Evolutionary conservation across 371 early-diverging fungal species (phyloP).

Genomic region (Zopfochytrium polystomum): DNA sequence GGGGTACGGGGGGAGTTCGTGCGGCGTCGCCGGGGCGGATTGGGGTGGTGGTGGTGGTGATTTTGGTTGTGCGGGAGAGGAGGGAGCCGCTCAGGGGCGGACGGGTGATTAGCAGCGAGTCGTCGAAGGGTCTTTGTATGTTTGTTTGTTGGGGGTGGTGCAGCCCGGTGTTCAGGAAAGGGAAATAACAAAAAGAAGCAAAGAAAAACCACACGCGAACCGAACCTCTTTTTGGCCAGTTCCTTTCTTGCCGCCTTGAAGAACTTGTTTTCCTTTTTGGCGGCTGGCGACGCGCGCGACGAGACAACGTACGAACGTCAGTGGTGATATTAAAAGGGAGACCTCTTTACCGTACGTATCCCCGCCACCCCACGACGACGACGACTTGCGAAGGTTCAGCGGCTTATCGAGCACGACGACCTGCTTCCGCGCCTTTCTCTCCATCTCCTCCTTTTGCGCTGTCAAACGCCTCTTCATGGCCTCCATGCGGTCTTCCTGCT

Average conservation of each 20-base stretch:
- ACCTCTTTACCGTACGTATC: slow-evolving; percentile 1
- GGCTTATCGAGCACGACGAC: neutral
- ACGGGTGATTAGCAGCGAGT: no score
- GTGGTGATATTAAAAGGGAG: neutral
- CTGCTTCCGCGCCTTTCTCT: neutral
- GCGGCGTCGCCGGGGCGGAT: no score
- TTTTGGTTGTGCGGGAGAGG: no score
- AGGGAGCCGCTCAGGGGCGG: no score
- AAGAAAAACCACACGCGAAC: no score
- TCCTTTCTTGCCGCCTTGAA: slow-evolving; percentile 4
- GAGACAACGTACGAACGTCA: neutral
- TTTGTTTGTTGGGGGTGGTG: no score
- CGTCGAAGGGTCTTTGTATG: no score
- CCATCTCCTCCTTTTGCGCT: neutral
- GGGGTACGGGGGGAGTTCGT: no score
- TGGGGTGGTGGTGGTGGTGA: no score
- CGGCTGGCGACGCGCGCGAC: neutral
- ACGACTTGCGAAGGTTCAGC: neutral
- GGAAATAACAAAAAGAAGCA: no score
- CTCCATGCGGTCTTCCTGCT: neutral
- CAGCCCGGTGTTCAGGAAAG: no score
- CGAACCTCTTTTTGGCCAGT: no score
- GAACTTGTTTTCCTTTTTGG: slow-evolving; percentile 1
- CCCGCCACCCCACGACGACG: neutral
- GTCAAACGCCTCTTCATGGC: neutral